Evolutionary conservation across 768 basidiomycete genomes (phyloP).

Genomic region (Amanita molliuscula): DNA sequence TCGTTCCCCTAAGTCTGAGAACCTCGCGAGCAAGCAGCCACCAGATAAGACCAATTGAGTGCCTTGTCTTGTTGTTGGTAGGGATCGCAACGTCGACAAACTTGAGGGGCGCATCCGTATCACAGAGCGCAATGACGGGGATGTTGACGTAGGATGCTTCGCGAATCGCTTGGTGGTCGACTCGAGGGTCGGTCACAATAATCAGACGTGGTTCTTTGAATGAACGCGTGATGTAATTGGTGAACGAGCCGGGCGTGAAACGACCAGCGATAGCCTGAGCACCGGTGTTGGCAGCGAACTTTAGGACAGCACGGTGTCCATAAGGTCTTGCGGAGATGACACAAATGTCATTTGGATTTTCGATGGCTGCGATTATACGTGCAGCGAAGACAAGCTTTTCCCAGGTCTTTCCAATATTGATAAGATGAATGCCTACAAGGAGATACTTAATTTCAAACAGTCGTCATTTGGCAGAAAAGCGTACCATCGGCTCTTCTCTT

Average conservation of each 20-base stretch:
- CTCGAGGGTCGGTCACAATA: conserved; percentile 96
- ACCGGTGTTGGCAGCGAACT: conserved; percentile 96
- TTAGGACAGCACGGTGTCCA: conserved; percentile 98
- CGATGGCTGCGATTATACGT: conserved; percentile 92
- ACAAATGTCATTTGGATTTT: conserved; percentile 97
- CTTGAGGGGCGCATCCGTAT: conserved; percentile 95
- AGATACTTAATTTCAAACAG: not conserved
- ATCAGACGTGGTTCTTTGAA: conserved; percentile 99
- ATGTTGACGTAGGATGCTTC: conserved; percentile 99
- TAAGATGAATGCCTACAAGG: conserved; percentile 79
- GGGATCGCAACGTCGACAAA: conserved; percentile 99
- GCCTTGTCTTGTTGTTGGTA: conserved; percentile 98
- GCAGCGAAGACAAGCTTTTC: conserved; percentile 98
- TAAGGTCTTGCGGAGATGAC: conserved; percentile 98
- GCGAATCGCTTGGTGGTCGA: conserved; percentile 99
- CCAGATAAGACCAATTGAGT: conserved; percentile 96
- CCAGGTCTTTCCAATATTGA: conserved; percentile 99
- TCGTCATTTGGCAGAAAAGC: conserved; percentile 14
- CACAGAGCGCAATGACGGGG: conserved; percentile 97
- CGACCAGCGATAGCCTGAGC: conserved; percentile 98
- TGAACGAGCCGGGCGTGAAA: conserved; percentile 98
- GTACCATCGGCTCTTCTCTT: conserved; percentile 91
- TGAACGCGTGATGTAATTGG: conserved; percentile 98
- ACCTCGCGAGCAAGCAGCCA: conserved; percentile 97
- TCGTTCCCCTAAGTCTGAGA: conserved; percentile 88